These are phyloP conservation scores for Hanseniaspora valbyensis DNA, from an alignment of 805 yeast species.

Conservation along the genomic window DNA sequence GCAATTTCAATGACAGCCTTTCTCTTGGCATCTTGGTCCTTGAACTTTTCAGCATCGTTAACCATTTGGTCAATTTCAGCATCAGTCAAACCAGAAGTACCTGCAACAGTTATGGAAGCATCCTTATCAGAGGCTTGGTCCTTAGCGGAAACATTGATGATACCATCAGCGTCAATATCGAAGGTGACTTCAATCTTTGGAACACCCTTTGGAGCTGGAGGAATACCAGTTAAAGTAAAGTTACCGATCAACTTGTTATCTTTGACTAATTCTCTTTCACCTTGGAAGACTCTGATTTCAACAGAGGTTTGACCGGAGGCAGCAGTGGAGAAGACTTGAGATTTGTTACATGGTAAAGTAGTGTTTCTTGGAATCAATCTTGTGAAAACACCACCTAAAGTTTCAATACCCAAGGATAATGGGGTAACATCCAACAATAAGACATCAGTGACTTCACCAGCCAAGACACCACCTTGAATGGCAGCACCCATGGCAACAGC, in stretches of 20 bases:
- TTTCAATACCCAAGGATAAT: conserved; percentile 85
- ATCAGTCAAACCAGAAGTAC: conserved; percentile 85
- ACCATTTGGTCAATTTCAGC: conserved; percentile 86
- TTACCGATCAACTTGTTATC: conserved; percentile 96
- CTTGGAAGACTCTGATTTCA: conserved; percentile 97
- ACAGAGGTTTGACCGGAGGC: conserved; percentile 94
- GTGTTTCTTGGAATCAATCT: conserved; percentile 82
- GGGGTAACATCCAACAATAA: conserved; percentile 81
- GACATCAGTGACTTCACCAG: conserved; percentile 91
- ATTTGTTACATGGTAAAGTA: conserved; percentile 92
- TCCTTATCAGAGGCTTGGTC: conserved; percentile 91
- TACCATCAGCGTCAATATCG: conserved; percentile 95
- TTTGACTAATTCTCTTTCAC: conserved; percentile 96
- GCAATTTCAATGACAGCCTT: conserved; percentile 74
- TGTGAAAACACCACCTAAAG: conserved; percentile 95
- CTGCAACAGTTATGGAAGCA: conserved; percentile 91
- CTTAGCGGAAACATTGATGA: conserved; percentile 86
- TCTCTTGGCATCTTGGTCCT: conserved; percentile 78
- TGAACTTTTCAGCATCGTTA: conserved; percentile 77
- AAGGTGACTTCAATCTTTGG: conserved; percentile 82
- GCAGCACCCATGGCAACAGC: conserved; percentile 96
- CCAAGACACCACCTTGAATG: conserved; percentile 90
- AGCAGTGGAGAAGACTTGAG: conserved; percentile 92
- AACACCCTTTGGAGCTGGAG: conserved; percentile 70
- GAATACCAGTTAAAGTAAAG: conserved; percentile 90